phyloP scores from a whole-genome alignment of 179 eudicot species.

The Pouteria campechiana region DNA sequence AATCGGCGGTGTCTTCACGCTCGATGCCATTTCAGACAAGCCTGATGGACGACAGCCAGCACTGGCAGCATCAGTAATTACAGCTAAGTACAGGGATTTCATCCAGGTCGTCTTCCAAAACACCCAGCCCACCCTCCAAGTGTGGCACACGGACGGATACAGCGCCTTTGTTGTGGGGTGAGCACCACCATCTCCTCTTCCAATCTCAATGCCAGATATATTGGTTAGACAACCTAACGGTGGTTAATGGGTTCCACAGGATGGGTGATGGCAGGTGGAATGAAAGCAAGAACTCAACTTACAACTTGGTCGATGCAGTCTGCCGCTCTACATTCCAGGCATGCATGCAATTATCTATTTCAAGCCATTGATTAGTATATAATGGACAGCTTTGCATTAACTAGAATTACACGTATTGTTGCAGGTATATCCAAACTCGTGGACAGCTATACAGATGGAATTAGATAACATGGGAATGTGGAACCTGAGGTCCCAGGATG shows the following conservation, averaged over 20 bases:
- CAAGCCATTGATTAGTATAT: neutral
- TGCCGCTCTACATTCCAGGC: conserved; percentile 89
- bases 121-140: conserved; percentile 47
- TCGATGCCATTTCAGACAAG: conserved; percentile 36
- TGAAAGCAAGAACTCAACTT: conserved; percentile 32
- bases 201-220: neutral
- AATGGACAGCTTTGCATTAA: neutral
- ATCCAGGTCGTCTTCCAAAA: conserved; percentile 73
- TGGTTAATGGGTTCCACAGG: conserved; percentile 22
- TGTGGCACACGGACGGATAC: conserved; percentile 98
- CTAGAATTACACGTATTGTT: neutral
- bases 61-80: conserved; percentile 52
- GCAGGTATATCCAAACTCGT: conserved; percentile 82
- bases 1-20: conserved; percentile 56
- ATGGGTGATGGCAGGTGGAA: conserved; percentile 74
- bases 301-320: conserved; percentile 72
- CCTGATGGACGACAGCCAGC: conserved; percentile 45
- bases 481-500: conserved; percentile 76
- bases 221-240: neutral
- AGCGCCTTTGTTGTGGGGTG: conserved; percentile 97
- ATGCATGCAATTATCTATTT: neutral
- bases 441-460: conserved; percentile 75
- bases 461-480: conserved; percentile 99
- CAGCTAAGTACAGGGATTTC: conserved; percentile 52
- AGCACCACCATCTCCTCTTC: neutral